phyloP scores from a whole-genome alignment of 345 rosid genomes.

The Camelina laxa region DNA sequence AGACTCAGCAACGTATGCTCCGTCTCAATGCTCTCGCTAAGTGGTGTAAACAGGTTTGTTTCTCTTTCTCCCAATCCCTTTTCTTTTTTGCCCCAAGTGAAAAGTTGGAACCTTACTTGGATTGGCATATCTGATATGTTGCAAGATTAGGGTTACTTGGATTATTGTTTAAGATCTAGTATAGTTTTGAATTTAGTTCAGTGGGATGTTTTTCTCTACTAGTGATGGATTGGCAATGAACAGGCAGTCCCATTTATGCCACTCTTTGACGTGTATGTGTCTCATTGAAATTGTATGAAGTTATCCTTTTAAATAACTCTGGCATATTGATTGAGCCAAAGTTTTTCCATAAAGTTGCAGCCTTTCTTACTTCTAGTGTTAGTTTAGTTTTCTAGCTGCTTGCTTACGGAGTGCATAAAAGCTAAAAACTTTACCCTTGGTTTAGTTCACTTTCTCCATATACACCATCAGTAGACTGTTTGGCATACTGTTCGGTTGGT shows the following conservation, averaged over 20 bases:
- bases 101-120: constrained; percentile 32
- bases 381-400: not conserved
- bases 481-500: constrained; percentile 16
- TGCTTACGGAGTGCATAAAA: not conserved
- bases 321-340: constrained; percentile 5
- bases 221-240: constrained; percentile 3
- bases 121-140: constrained; percentile 11
- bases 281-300: constrained; percentile 16
- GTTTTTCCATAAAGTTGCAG: constrained; percentile 4
- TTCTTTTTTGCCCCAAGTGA: not conserved
- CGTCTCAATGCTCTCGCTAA: constrained; percentile 89
- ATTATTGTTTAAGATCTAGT: constrained; percentile 16
- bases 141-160: constrained; percentile 20
- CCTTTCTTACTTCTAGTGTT: constrained; percentile 9
- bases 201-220: not conserved
- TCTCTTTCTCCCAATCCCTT: not conserved
- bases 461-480: constrained; percentile 2
- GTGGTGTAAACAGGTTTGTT: constrained; percentile 99
- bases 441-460: constrained; percentile 11
- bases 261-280: not conserved
- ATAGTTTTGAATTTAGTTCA: not conserved
- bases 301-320: constrained; percentile 8
- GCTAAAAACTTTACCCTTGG: constrained; percentile 4
- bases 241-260: not conserved
- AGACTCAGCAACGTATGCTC: constrained; percentile 96